A percentile compares a stretch with the other conserved stretches of the same genome.
phyloP scores from a whole-genome alignment of 805 yeast genomes.

The Naumovozyma castellii region DNA sequence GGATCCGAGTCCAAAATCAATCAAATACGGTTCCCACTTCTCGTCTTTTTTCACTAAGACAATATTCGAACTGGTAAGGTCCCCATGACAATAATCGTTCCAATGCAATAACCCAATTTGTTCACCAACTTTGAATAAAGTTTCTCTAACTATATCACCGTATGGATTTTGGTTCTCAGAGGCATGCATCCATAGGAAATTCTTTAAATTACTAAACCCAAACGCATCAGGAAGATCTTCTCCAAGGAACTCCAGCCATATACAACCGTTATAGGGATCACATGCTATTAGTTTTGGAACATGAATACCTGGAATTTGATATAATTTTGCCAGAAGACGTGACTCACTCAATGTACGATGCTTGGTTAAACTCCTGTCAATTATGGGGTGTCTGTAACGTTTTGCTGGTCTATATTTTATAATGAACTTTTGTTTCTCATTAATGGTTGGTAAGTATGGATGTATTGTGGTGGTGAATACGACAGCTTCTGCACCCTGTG shows the following conservation, averaged over 20 bases:
- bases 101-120: constrained; percentile 64
- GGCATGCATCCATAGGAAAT: constrained; percentile 54
- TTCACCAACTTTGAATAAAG: constrained; percentile 50
- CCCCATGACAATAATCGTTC: constrained; percentile 84
- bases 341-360: constrained; percentile 81
- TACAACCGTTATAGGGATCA: constrained; percentile 69
- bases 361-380: constrained; percentile 69
- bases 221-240: constrained; percentile 41
- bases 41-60: constrained; percentile 36
- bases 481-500: constrained; percentile 90
- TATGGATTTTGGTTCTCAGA: constrained; percentile 30
- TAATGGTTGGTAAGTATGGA: constrained; percentile 46
- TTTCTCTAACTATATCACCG: constrained; percentile 32
- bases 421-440: constrained; percentile 37
- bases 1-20: constrained; percentile 87
- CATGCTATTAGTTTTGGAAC: constrained; percentile 68
- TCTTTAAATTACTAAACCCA: constrained; percentile 53
- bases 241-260: constrained; percentile 83
- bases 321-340: constrained; percentile 55
- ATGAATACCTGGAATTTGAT: constrained; percentile 38
- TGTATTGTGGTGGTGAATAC: constrained; percentile 56
- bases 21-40: constrained; percentile 46
- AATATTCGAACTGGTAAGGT: constrained; percentile 82
- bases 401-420: constrained; percentile 84
- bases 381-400: constrained; percentile 76